Evolutionary conservation across 78 protist species (phyloP).

Genomic region (Chrysochromulina tobinii): DNA sequence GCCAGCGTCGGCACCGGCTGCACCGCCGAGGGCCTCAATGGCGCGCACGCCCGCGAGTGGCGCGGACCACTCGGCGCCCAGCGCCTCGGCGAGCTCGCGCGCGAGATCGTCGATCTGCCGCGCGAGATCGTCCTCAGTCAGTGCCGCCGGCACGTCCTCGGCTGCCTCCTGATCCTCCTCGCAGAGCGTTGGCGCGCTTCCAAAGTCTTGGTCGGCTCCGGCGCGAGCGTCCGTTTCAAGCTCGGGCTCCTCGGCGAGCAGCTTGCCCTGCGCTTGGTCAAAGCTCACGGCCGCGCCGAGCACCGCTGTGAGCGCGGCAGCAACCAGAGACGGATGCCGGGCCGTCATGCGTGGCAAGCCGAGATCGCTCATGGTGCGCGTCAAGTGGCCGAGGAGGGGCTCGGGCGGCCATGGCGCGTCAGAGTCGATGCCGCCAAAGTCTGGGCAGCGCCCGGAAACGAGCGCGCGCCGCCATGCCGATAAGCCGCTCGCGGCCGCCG

Average conservation of each 20-base stretch:
- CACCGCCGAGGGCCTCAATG: background rate
- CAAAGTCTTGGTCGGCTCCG: too few species aligned
- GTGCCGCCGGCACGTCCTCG: background rate
- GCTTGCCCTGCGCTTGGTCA: background rate
- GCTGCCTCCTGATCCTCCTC: background rate
- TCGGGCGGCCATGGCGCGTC: background rate
- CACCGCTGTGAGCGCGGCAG: background rate
- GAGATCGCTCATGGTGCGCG: background rate
- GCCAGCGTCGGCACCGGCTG: background rate
- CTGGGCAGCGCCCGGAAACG: background rate
- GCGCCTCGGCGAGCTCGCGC: background rate
- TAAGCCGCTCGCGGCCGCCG: background rate
- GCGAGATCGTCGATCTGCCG: background rate
- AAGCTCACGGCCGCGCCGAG: background rate
- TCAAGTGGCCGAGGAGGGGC: background rate
- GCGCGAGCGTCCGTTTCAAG: background rate
- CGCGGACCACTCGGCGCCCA: background rate
- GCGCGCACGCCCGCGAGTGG: background rate
- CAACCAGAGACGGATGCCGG: background rate
- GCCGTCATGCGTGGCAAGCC: background rate
- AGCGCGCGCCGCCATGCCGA: background rate
- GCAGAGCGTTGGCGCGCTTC: background rate
- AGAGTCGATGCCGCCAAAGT: background rate
- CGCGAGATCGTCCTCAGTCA: background rate
- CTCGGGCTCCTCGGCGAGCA: background rate